These are phyloP conservation scores for Metarhizium robertsii DNA, from an alignment of 2,329 filamentous ascomycete species.

Conservation along the genomic window DNA sequence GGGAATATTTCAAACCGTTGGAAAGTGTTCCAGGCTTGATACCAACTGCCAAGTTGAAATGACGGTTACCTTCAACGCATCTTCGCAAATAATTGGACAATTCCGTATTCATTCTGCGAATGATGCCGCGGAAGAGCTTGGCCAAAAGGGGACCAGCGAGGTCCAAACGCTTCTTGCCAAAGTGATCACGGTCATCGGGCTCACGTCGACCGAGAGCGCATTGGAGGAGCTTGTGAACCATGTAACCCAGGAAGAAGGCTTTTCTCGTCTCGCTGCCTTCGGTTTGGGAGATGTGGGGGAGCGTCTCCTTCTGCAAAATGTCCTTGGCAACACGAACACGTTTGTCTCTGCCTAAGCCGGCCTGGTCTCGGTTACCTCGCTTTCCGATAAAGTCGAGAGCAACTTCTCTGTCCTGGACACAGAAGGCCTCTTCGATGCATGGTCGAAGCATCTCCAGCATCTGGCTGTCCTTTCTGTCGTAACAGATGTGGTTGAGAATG, in stretches of 20 bases:
- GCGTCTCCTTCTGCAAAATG: constrained; percentile 91
- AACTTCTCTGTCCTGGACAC: constrained; percentile 89
- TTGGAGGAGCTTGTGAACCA: constrained; percentile 93
- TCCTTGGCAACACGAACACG: constrained; percentile 89
- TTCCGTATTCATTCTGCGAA: constrained; percentile 84
- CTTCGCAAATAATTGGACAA: constrained; percentile 85
- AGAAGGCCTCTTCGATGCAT: constrained; percentile 93
- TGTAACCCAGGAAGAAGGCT: constrained; percentile 97
- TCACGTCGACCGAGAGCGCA: constrained; percentile 88
- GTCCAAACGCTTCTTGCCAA: constrained; percentile 96
- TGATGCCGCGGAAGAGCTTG: constrained; percentile 90
- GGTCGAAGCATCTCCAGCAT: constrained; percentile 98
- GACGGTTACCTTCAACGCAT: constrained; percentile 78
- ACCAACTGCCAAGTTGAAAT: constrained; percentile 85
- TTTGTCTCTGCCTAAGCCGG: constrained; percentile 67
- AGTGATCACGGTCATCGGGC: constrained; percentile 95
- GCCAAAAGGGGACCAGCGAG: constrained; percentile 88
- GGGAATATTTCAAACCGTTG: constrained; percentile 89
- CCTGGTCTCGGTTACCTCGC: constrained; percentile 57
- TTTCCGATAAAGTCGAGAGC: constrained; percentile 94
- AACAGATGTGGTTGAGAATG: constrained; percentile 95
- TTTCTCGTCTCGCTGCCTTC: constrained; percentile 94
- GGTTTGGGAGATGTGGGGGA: constrained; percentile 92
- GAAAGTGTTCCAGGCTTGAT: constrained; percentile 88
- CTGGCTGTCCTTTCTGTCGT: constrained; percentile 86